phyloP scores from a whole-genome alignment of 2,329 filamentous ascomycete genomes.

The Epichloe amarillans region DNA sequence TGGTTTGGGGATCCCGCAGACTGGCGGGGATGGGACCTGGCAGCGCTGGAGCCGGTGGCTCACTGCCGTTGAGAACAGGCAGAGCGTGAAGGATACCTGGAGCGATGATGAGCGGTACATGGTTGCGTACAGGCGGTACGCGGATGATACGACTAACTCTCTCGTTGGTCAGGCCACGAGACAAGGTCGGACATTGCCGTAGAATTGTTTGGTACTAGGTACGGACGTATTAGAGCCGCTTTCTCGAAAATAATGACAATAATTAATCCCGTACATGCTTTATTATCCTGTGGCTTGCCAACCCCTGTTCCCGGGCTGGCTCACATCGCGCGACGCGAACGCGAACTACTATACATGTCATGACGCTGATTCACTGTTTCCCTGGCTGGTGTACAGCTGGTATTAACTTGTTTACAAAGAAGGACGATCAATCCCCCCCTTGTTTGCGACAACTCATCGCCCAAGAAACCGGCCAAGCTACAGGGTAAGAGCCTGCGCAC shows the following conservation, averaged over 20 bases:
- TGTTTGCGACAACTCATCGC: too few species aligned
- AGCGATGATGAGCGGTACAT: conserved; percentile 56
- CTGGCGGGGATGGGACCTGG: conserved; percentile 47
- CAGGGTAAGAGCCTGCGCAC: background rate
- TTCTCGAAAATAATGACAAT: too few species aligned
- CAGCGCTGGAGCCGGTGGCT: conserved; percentile 52
- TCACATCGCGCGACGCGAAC: too few species aligned
- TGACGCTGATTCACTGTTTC: too few species aligned
- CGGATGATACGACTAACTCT: conserved; percentile 49
- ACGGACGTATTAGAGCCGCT: background rate
- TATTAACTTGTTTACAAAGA: too few species aligned
- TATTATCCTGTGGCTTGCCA: too few species aligned
- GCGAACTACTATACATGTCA: too few species aligned
- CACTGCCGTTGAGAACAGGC: conserved; percentile 41
- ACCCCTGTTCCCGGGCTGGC: too few species aligned
- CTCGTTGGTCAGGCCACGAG: conserved; percentile 49
- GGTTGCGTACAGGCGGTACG: conserved; percentile 54
- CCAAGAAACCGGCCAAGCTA: background rate
- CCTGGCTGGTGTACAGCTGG: background rate
- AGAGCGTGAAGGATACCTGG: conserved; percentile 53
- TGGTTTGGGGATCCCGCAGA: conserved; percentile 33
- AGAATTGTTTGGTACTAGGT: background rate
- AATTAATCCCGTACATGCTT: too few species aligned
- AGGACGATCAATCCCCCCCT: too few species aligned
- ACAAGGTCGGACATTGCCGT: conserved; percentile 46